A percentile compares a stretch with the other conserved stretches of the same genome.
These are phyloP conservation scores for Alternaria ventricosa DNA, from an alignment of 2,329 filamentous ascomycete species.

Conservation along the genomic window DNA sequence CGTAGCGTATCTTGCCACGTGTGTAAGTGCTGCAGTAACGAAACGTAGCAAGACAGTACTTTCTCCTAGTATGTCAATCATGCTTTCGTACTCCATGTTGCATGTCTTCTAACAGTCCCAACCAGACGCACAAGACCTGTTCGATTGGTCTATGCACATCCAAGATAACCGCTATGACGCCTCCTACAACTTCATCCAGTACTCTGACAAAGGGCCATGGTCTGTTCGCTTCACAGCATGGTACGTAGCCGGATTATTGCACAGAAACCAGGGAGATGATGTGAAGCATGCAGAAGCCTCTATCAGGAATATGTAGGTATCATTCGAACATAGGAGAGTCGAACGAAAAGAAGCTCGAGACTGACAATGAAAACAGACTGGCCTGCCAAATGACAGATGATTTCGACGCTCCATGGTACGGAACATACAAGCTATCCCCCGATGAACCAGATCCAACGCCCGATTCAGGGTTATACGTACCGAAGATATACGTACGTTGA, in stretches of 20 bases:
- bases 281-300: slow-evolving; percentile 46
- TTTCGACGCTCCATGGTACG: slow-evolving; percentile 52
- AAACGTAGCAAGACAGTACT: neutral
- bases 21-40: neutral
- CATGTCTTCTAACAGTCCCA: neutral
- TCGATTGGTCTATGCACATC: slow-evolving; percentile 23
- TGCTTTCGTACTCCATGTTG: neutral
- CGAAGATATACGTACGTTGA: slow-evolving; percentile 25
- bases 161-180: slow-evolving; percentile 51
- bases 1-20: neutral
- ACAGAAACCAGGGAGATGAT: slow-evolving; percentile 47
- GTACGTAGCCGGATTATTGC: slow-evolving; percentile 50
- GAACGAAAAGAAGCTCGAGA: neutral
- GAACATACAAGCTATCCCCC: slow-evolving; percentile 51
- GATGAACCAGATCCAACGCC: slow-evolving; percentile 48
- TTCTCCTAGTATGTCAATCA: neutral
- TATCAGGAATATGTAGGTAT: slow-evolving; percentile 40
- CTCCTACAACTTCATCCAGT: slow-evolving; percentile 53
- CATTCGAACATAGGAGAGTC: neutral
- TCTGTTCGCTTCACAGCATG: slow-evolving; percentile 54
- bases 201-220: slow-evolving; percentile 53
- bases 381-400: slow-evolving; percentile 46
- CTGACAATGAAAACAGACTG: neutral
- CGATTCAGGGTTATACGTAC: slow-evolving; percentile 41
- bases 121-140: slow-evolving; percentile 17